Percentiles rank a stretch among this genome's conserved stretches.
These are phyloP conservation scores for Aspergillus steynii DNA, from an alignment of 495 filamentous ascomycete species.

Conservation along the genomic window DNA sequence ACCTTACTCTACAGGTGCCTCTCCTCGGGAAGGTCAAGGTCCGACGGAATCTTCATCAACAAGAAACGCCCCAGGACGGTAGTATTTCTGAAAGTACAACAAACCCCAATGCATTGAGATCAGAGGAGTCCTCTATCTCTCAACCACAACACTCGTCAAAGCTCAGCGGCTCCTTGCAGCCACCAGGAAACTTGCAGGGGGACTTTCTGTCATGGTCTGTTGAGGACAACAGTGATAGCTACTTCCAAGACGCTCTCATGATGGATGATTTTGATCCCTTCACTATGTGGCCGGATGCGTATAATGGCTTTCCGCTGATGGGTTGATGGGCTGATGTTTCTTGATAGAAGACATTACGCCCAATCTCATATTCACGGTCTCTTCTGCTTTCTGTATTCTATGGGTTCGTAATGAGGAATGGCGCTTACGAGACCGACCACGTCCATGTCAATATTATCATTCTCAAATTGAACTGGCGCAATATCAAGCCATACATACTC, in stretches of 20 bases:
- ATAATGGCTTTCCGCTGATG: background rate
- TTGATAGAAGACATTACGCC: background rate
- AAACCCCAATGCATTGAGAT: background rate
- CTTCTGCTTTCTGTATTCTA: background rate
- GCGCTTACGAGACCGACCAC: background rate
- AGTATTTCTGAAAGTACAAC: background rate
- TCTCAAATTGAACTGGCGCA: background rate
- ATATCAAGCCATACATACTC: background rate
- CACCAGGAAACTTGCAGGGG: constrained; percentile 1
- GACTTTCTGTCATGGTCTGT: constrained; percentile 17
- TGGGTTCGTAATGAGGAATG: background rate
- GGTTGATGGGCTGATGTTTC: background rate
- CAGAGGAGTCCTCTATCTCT: constrained; percentile 3
- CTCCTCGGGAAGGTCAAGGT: constrained; percentile 28
- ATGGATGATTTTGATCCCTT: constrained; percentile 3
- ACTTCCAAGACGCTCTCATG: constrained; percentile 10
- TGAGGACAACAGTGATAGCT: constrained; percentile 10
- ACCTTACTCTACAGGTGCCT: constrained; percentile 24
- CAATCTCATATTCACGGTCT: background rate
- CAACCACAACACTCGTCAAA: background rate
- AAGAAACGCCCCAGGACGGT: background rate
- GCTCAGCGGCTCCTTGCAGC: background rate
- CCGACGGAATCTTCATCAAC: constrained; percentile 18
- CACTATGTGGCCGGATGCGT: background rate
- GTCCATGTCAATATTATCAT: background rate